A percentile compares a stretch with the other conserved stretches of the same genome.
These are phyloP conservation scores for Diaporthe nobilis DNA, from an alignment of 2,329 filamentous ascomycete species.

Conservation along the genomic window DNA sequence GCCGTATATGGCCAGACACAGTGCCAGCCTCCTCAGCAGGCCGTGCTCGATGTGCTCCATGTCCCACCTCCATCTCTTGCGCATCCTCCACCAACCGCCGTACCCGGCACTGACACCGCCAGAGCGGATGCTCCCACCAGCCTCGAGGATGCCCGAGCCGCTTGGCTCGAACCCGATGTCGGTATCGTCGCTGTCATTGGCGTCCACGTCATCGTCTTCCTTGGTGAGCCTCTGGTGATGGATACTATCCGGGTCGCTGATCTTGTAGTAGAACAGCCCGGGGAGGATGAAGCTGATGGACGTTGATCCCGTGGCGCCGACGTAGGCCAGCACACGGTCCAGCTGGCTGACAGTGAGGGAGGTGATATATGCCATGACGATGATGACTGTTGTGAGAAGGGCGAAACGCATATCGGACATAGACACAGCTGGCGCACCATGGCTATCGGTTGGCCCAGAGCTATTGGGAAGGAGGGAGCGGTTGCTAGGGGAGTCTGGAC, in stretches of 20 bases:
- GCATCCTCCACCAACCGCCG: constrained; percentile 63
- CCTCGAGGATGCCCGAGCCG: constrained; percentile 57
- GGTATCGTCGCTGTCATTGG: constrained; percentile 60
- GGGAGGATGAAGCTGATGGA: constrained; percentile 98
- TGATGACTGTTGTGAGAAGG: constrained; percentile 86
- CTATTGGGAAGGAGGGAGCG: constrained; percentile 59
- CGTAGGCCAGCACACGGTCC: constrained; percentile 93
- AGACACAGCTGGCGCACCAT: constrained; percentile 67
- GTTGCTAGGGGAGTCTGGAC: constrained; percentile 57
- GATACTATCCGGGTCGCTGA: constrained; percentile 88
- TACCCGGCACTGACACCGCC: constrained; percentile 52
- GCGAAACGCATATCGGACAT: constrained; percentile 94
- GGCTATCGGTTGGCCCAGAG: constrained; percentile 57
- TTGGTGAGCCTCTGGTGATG: constrained; percentile 91
- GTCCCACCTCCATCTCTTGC: constrained; percentile 71
- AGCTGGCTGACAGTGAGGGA: constrained; percentile 93
- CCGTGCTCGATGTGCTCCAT: constrained; percentile 75
- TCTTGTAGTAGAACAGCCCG: constrained; percentile 98
- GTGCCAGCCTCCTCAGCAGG: constrained; percentile 78
- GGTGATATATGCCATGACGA: constrained; percentile 87
- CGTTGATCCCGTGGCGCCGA: constrained; percentile 93
- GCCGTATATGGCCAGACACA: constrained; percentile 87
- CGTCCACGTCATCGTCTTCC: constrained; percentile 87
- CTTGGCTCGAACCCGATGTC: constrained; percentile 56
- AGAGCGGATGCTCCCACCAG: constrained; percentile 62